A percentile compares a stretch with the other conserved stretches of the same genome.
Evolutionary conservation across 768 basidiomycete genomes (phyloP).

Genomic region (Phanerochaete sordida): DNA sequence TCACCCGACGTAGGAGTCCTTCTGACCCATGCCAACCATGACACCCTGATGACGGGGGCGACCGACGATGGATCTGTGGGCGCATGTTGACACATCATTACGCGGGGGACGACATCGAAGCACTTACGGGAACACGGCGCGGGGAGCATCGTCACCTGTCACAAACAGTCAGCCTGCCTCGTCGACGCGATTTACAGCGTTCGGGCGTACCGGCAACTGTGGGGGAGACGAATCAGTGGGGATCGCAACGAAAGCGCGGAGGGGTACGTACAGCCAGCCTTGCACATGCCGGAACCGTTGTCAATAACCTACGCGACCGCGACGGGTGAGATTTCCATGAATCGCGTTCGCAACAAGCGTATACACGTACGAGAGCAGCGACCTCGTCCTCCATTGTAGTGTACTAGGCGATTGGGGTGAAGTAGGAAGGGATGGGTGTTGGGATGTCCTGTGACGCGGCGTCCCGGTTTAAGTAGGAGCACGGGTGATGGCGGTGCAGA

Average conservation of each 20-base stretch:
- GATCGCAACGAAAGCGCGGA: slow-evolving; percentile 16
- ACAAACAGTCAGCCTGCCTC: neutral
- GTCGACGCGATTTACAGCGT: neutral
- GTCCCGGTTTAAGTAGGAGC: slow-evolving; percentile 14
- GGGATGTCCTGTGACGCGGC: slow-evolving; percentile 13
- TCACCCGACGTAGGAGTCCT: slow-evolving; percentile 73
- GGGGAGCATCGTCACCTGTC: slow-evolving; percentile 92
- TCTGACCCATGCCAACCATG: slow-evolving; percentile 78
- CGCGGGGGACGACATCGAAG: neutral
- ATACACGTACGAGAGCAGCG: slow-evolving; percentile 45
- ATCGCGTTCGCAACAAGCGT: neutral
- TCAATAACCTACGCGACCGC: slow-evolving; percentile 63
- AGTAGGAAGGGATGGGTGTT: slow-evolving; percentile 17
- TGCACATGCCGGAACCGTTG: slow-evolving; percentile 99
- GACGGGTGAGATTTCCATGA: neutral
- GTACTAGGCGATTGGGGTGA: slow-evolving; percentile 21
- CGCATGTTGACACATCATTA: neutral
- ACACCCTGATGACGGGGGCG: slow-evolving; percentile 72
- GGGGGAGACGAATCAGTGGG: slow-evolving; percentile 76
- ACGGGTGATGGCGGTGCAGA: slow-evolving; percentile 13
- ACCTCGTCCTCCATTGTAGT: slow-evolving; percentile 62
- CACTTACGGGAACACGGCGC: slow-evolving; percentile 95
- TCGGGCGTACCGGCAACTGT: slow-evolving; percentile 51
- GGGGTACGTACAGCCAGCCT: slow-evolving; percentile 86
- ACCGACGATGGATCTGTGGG: slow-evolving; percentile 58